Percentiles rank a stretch among this genome's conserved stretches.
Evolutionary conservation across 2,329 filamentous ascomycete genomes (phyloP).

Genomic region (Trichoderma asperellum): DNA sequence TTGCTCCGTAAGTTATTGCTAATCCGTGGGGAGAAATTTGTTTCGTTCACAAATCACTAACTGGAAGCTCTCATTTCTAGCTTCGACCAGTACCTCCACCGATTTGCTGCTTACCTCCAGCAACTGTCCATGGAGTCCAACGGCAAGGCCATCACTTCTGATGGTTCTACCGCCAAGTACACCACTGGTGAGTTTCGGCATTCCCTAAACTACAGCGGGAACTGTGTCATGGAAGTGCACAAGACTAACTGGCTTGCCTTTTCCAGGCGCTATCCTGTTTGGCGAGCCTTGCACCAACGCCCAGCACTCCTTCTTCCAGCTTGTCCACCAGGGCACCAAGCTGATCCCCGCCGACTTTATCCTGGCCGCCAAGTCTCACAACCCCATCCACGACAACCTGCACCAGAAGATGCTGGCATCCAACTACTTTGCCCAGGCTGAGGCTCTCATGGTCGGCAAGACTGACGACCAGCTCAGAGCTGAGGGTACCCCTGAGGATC

Average conservation of each 20-base stretch:
- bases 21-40: neutral
- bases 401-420: constrained; percentile 96
- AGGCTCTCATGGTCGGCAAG: constrained; percentile 91
- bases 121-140: constrained; percentile 99
- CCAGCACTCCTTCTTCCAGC: constrained; percentile 99
- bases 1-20: constrained; percentile 74
- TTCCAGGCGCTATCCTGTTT: constrained; percentile 79
- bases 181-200: constrained; percentile 66
- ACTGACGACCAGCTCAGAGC: constrained; percentile 77
- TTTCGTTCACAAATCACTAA: constrained; percentile 12
- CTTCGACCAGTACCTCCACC: constrained; percentile 98
- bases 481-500: constrained; percentile 71
- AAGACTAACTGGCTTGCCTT: constrained; percentile 30
- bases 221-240: neutral
- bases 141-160: constrained; percentile 93
- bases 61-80: constrained; percentile 44
- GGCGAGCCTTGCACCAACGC: constrained; percentile 98
- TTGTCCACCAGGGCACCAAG: constrained; percentile 98
- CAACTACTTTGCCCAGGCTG: constrained; percentile 88
- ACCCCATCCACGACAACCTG: constrained; percentile 87
- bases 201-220: too few relatives aligned
- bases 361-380: constrained; percentile 93
- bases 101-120: constrained; percentile 98
- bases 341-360: constrained; percentile 98
- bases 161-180: constrained; percentile 90